Conservation (phyloP, 2,329 filamentous ascomycete genomes). For the Anthostomella pinea region DNA sequence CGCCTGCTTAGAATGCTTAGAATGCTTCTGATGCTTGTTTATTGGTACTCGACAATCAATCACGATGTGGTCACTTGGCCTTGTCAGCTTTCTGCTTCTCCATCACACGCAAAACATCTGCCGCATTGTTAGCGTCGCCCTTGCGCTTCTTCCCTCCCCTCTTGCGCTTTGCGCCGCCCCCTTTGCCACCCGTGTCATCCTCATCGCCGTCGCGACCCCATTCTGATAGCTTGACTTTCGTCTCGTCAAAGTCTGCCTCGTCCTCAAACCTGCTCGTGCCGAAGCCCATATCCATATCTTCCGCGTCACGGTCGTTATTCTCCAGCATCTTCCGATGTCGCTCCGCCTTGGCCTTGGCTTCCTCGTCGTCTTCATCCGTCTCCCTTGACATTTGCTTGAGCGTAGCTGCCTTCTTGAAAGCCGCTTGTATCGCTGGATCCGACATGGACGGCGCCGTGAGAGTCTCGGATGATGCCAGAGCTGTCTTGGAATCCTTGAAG, state of each 20-base stretch:
- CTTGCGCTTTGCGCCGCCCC: slow-evolving; percentile 58
- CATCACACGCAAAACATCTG: slow-evolving; percentile 77
- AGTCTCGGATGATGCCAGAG: slow-evolving; percentile 51
- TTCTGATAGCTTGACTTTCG: slow-evolving; percentile 64
- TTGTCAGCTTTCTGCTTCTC: slow-evolving; percentile 55
- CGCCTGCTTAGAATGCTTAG: too few relatives aligned
- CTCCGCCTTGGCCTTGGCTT: slow-evolving; percentile 57
- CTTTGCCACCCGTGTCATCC: slow-evolving; percentile 42
- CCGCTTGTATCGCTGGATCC: slow-evolving; percentile 78
- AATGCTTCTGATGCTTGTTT: too few relatives aligned
- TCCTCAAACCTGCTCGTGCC: slow-evolving; percentile 85
- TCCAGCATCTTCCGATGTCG: slow-evolving; percentile 73
- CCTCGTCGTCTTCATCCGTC: slow-evolving; percentile 40
- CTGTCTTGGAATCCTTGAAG: slow-evolving; percentile 58
- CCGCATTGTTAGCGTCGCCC: slow-evolving; percentile 73
- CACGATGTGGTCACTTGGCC: slow-evolving; percentile 26
- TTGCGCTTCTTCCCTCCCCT: slow-evolving; percentile 72
- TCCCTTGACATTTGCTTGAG: slow-evolving; percentile 49
- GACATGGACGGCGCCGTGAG: slow-evolving; percentile 55
- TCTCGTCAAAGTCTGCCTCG: slow-evolving; percentile 74
- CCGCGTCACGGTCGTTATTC: slow-evolving; percentile 72
- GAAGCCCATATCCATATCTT: slow-evolving; percentile 94
- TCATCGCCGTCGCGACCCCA: slow-evolving; percentile 57
- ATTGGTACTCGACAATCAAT: too few relatives aligned
- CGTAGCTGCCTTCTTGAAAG: slow-evolving; percentile 78